Evolutionary conservation across 768 basidiomycete genomes (phyloP), one percentile per base, ranked within the genome.

Genomic region (Sporobolomyces roseus): DNA sequence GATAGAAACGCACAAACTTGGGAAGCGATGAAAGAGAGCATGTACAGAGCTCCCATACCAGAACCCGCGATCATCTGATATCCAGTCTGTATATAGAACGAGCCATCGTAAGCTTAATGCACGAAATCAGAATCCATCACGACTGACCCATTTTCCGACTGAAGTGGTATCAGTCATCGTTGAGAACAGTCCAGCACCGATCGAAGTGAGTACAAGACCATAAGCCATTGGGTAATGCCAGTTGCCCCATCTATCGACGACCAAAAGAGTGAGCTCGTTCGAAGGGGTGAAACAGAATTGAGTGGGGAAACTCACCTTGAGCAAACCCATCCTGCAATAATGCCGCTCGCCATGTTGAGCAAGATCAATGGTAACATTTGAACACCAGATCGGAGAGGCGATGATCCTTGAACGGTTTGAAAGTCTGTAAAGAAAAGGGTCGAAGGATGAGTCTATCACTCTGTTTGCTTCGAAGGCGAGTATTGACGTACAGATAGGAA

Each of bases 31-130:
- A 65, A 70, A 9, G 46, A 25, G 43, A 67, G 48, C 65, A 66
- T 71, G 62, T 63, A 63, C 6, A 65, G 38, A 2, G 68, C 63
- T 14, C 68, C 68, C 68, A 65, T 65, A 1, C 68, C 68, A 5
- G 60, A 49, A 0, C 67, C 67, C 9, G 58, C 58, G 46, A 69
- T 41, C 17, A 64, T 29, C 14, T 63, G 62, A 29, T 45, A 68
- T 7, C 61, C 67, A 6, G 58, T 36, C 54, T 56, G 38, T 19
- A 3, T 13, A 13, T n/a, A n/a, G n/a, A 13, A 5, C 35, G 54
- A n/a, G 38, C 35, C 9, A 33, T 16, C 19, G 52, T 56, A 35
- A 41, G 54, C 35, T 3, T 35, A 5, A 16, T 35, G 12, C 35
- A 33, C 6, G 30, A 16, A 43, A 38, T 33, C 32, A 38, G 32